phyloP scores from a whole-genome alignment of 257 asterid genomes.

The Primulina eburnea region DNA sequence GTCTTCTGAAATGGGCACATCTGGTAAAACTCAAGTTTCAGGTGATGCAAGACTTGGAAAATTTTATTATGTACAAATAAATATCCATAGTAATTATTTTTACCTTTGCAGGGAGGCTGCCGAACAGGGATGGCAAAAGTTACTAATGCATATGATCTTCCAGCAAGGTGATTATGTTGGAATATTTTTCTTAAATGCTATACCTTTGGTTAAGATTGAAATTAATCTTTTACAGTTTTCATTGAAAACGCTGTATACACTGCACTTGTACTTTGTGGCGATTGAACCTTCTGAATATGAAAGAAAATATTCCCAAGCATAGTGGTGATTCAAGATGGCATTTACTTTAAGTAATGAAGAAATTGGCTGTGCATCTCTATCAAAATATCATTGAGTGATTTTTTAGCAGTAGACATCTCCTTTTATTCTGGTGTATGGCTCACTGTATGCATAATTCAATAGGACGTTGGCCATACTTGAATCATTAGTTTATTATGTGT shows the following conservation, averaged over 20 bases:
- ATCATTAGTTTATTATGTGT: not conserved
- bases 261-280: conserved; percentile 15
- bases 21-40: conserved; percentile 8
- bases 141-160: conserved; percentile 77
- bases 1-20: not conserved
- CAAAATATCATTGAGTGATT: not conserved
- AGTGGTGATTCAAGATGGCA: not conserved
- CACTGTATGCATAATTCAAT: not conserved
- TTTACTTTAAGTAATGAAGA: not conserved
- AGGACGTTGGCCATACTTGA: conserved; percentile 6
- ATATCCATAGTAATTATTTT: conserved; percentile 29
- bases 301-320: not conserved
- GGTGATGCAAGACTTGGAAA: conserved; percentile 13
- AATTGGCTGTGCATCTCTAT: conserved; percentile 3
- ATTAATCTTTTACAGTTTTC: conserved; percentile 8
- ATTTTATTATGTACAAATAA: conserved; percentile 11
- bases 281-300: conserved; percentile 7
- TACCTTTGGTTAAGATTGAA: conserved; percentile 16
- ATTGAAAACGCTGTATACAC: not conserved
- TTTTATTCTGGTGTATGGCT: not conserved
- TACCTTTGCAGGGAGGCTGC: conserved; percentile 79
- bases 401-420: not conserved
- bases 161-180: conserved; percentile 64
- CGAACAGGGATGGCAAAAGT: conserved; percentile 99
- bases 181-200: not conserved